Conservation (phyloP, 331 rosid species). For the Pyracantha coccinea region DNA sequence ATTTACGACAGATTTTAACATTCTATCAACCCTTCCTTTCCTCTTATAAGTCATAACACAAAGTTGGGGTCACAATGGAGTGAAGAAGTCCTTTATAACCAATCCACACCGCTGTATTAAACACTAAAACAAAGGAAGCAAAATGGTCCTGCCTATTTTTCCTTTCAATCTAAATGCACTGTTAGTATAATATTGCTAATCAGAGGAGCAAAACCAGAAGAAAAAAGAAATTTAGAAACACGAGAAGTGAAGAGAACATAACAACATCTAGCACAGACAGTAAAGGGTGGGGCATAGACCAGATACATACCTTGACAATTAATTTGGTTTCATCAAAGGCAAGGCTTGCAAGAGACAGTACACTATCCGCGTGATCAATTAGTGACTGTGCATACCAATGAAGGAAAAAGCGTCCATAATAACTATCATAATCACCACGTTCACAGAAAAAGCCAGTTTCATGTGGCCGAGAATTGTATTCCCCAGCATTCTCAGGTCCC, state of each 20-base stretch:
- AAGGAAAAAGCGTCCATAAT: slow-evolving; percentile 95
- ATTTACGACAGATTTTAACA: background rate
- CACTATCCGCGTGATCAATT: slow-evolving; percentile 82
- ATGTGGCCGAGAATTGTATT: slow-evolving; percentile 86
- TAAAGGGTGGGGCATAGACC: slow-evolving; percentile 2
- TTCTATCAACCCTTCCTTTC: background rate
- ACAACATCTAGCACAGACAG: background rate
- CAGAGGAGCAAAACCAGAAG: background rate
- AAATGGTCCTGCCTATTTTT: background rate
- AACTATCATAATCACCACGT: slow-evolving; percentile 89
- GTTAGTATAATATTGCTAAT: background rate
- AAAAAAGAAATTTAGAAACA: background rate
- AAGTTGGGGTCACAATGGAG: background rate
- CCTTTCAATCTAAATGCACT: background rate
- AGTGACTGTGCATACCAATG: slow-evolving; percentile 85
- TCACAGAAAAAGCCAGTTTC: slow-evolving; percentile 97
- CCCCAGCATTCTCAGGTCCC: slow-evolving; percentile 95
- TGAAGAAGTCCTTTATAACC: background rate
- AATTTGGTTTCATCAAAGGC: slow-evolving; percentile 80
- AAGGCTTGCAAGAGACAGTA: slow-evolving; percentile 90
- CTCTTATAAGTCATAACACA: background rate
- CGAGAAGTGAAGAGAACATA: slow-evolving; percentile 13
- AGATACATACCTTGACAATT: slow-evolving; percentile 64
- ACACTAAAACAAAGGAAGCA: background rate
- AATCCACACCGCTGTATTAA: background rate